These are phyloP conservation scores for Takashimella koratensis DNA, from an alignment of 1,284 basidiomycete species.

Conservation along the genomic window DNA sequence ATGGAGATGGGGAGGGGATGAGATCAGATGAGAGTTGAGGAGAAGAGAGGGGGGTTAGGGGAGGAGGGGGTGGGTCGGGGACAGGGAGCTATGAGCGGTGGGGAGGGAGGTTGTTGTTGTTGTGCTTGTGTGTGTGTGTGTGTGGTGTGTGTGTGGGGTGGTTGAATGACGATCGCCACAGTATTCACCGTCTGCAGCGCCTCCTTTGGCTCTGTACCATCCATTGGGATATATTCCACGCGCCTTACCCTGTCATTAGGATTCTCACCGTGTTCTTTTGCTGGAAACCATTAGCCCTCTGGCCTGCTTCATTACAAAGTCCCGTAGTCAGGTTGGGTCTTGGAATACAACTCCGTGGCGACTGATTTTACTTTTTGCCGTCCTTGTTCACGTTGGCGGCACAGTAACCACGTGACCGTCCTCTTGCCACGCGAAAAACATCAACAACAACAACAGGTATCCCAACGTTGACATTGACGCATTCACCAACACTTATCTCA, in stretches of 20 bases:
- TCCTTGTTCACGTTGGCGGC: too few relatives aligned
- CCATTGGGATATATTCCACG: too few relatives aligned
- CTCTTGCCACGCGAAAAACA: background rate
- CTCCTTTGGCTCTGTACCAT: too few relatives aligned
- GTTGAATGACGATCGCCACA: slow-evolving; percentile 6
- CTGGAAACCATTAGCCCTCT: too few relatives aligned
- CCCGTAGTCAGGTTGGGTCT: too few relatives aligned
- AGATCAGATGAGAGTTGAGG: background rate
- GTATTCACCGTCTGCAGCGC: too few relatives aligned
- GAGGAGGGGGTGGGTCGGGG: slow-evolving; percentile 1
- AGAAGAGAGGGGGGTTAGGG: background rate
- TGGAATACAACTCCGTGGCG: too few relatives aligned
- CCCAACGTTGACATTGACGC: background rate
- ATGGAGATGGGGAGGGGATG: slow-evolving; percentile 1
- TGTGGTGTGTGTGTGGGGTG: background rate
- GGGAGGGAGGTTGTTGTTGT: slow-evolving; percentile 7
- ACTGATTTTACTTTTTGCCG: background rate
- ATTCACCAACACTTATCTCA: background rate
- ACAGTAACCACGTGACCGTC: too few relatives aligned
- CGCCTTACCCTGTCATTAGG: too few relatives aligned
- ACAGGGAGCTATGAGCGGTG: slow-evolving; percentile 1
- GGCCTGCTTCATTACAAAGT: too few relatives aligned
- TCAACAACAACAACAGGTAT: slow-evolving; percentile 7
- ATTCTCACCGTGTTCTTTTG: too few relatives aligned
- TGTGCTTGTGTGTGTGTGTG: slow-evolving; percentile 5